Evolutionary conservation across 129 eudicot genomes (phyloP), one percentile per base, ranked within the genome.

Genomic region (Chrysanthemum makinoi): DNA sequence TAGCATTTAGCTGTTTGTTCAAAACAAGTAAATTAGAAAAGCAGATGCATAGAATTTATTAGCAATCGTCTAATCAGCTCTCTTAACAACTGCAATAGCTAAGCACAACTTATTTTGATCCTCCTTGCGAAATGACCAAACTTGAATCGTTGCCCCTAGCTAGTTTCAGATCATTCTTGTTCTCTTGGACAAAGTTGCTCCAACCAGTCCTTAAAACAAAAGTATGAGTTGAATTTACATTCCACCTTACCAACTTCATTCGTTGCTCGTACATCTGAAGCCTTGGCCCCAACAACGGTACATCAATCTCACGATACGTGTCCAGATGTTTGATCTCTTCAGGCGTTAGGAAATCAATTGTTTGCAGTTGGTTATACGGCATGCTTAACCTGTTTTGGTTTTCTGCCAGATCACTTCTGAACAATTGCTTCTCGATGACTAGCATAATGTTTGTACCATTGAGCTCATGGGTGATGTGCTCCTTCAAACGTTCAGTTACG

Each of bases 121-220:
- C 17, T 72, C 12, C 15, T 20, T 47, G 7, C 76, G 68, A 72
- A 24, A 61, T 59, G 76, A 48, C 68, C 76, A 72, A 12, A 72
- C 76, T 50, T 72, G 76, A 61, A 72, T 60, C 47, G 2, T 24
- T 1, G 49, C 15, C 1, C 28, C 12, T 26, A 3, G 13, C 12
- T 26, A 3, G 13, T 58, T 47, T 60, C 18, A 72, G n/a, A 46
- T 2, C 68, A 9, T 65, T 28, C 16, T 72, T 13, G 13, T 72
- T 47, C 6, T 14, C 28, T 4, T 30, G 44, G 24, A n/a, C 49
- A 60, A 72, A 72, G 11, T 47, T 49, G 59, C 46, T 46, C 76
- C 76, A 60, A 68, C 22, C 58, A 0, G 26, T 72, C 60, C 26
- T 72, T 43, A 71, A 71, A 44, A 56, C 66, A 14, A 6, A 71